Evolutionary conservation across 257 asterid species (phyloP), one percentile per base, ranked within the genome.

Genomic region (Catharanthus roseus): DNA sequence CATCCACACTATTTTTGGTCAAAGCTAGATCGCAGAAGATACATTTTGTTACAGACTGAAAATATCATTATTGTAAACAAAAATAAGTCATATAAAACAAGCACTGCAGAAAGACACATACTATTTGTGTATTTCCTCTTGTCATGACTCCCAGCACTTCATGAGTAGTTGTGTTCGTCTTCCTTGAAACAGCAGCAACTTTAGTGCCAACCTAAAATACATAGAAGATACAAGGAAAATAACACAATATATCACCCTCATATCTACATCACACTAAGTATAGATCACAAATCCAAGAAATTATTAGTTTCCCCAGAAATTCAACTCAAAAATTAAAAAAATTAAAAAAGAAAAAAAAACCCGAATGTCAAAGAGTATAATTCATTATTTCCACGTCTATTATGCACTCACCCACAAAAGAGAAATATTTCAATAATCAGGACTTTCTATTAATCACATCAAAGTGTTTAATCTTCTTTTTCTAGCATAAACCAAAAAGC

Each of bases 171-270:
- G 99, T 91, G 76, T 91, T 85, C 21, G 69, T 76, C 87, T 93
- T 93, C 88, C 99, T 75, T 16, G 97, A 93, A 75, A 93, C 99
- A 68, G 96, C 99, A 31, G 97, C 83, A 74, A 93, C 96, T 77
- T 91, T 93, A 64, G 86, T 85, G 80, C 96, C 99, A 83, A 91
- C 96, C 99, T 93, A 41, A 28, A 69, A 72, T 62, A 69, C 28
- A 51, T 26, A 26, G 34, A 51, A 50, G 36, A 3, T 11, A 9
- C 28, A 28, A 29, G 18, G 56, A 57, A 45, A 65, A 29, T 33
- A 73, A 50, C 57, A 26, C 10, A 41, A 41, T 18, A 8, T 41
- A 60, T 16, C 66, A 33, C 16, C 24, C 41, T 31, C 65, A 33
- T 60, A 21, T 18, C 42, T 15, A 31, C 18, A 33, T 31, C 31